Percentiles rank a stretch among this genome's conserved stretches.
Evolutionary conservation across 106 monocot species (phyloP).

Genomic region (Dactylorhiza incarnata): DNA sequence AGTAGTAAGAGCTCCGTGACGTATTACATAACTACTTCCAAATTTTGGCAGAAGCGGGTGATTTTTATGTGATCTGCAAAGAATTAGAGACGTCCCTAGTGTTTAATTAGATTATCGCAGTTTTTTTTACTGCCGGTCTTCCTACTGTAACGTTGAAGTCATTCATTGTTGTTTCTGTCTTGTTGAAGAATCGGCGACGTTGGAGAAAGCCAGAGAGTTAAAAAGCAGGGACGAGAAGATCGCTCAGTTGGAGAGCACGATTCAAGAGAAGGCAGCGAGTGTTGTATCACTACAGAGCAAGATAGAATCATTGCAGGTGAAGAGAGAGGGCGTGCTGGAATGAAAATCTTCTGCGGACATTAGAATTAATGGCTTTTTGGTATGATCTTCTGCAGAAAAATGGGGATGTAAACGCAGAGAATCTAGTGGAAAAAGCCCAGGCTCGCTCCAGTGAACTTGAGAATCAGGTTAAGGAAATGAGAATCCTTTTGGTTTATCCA

Average conservation of each 20-base stretch:
- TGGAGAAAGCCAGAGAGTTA: constrained; percentile 21
- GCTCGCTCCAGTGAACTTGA: constrained; percentile 39
- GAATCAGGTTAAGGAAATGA: constrained; percentile 30
- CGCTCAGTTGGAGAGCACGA: constrained; percentile 19
- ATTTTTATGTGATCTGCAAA: background rate
- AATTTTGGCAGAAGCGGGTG: background rate
- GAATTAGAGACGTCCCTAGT: background rate
- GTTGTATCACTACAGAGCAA: constrained; percentile 30
- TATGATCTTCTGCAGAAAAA: constrained; percentile 31
- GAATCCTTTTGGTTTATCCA: background rate
- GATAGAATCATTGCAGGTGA: constrained; percentile 37
- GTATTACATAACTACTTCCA: too few relatives aligned
- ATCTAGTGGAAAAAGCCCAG: constrained; percentile 34
- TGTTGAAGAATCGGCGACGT: constrained; percentile 38
- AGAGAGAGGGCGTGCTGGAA: background rate
- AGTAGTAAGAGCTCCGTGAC: too few relatives aligned
- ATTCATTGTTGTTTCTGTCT: background rate
- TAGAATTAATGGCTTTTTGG: background rate
- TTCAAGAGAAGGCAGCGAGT: constrained; percentile 33
- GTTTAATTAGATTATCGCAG: background rate
- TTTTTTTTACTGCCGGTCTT: background rate
- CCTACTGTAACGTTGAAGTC: background rate
- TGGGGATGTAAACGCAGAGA: constrained; percentile 22
- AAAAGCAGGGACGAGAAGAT: constrained; percentile 46
- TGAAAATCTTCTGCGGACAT: background rate